Evolutionary conservation across 805 yeast genomes (phyloP), one percentile per base, ranked within the genome.

Genomic region (Ascoidea tarda): DNA sequence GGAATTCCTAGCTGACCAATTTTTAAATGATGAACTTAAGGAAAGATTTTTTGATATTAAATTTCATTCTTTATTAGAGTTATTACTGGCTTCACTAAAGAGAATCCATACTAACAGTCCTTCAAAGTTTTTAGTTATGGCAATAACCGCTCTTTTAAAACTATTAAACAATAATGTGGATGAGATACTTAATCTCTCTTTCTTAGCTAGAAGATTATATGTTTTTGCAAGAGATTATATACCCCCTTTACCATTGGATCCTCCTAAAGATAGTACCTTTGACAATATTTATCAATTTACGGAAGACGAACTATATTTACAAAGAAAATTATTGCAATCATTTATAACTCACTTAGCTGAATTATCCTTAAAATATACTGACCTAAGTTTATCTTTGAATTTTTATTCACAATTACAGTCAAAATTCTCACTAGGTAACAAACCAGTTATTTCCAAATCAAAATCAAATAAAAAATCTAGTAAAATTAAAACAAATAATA

Each of bases 61-160:
- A 65, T 69, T 85, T 56, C 86, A 86, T 66, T 70, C 80, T 44
- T 59, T 87, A 6, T 70, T 82, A 53, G 95, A 89, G 67, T 70
- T 88, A 52, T 66, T 86, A 52, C 72, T 69, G 16, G 70, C 79
- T 47, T 76, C 81, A 47, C 63, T 86, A 59, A 77, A 75, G 57
- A 69, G 82, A 54, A 82, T 87, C 55, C 69, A 72, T 46, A 85
- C 95, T 0, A 63, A 78, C 16, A 81, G 82, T 61, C 96, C 97
- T 6, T 84, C 96, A 0, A 78, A 84, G 56, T 89, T 86, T 61
- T 68, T 90, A 49, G 74, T 84, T 1, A 83, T 87, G 76, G 78
- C 82, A 0, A 75, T 81, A 0, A 63, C 84, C 1, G 72, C 88
- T 0, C 63, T 82, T 45, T 66, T 83, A 51, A 79, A 79, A 50